phyloP scores from a whole-genome alignment of 2,329 filamentous ascomycete species.

The Rhynchosporium agropyri region DNA sequence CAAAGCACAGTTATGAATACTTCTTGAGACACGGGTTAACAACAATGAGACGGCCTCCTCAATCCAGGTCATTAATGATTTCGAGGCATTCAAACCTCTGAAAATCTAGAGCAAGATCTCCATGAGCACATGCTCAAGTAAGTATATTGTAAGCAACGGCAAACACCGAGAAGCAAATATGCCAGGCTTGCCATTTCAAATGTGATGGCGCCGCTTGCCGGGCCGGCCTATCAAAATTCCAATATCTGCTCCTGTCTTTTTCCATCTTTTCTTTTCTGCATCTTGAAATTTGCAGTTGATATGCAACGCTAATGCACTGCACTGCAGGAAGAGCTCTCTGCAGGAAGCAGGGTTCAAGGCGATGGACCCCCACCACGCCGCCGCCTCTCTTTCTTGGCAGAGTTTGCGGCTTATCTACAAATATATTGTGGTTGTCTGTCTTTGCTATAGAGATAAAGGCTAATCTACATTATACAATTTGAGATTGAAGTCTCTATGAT shows the following conservation, averaged over 20 bases:
- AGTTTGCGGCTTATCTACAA: too few relatives aligned
- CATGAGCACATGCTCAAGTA: too few relatives aligned
- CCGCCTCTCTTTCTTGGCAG: neutral
- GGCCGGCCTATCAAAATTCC: slow-evolving; percentile 10
- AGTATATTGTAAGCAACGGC: slow-evolving; percentile 5
- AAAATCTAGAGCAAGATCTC: too few relatives aligned
- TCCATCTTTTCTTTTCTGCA: too few relatives aligned
- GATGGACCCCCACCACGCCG: neutral
- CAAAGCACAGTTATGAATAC: neutral
- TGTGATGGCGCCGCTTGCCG: slow-evolving; percentile 3
- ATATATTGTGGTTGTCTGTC: too few relatives aligned
- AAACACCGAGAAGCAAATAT: neutral
- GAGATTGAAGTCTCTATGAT: neutral
- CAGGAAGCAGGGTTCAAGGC: neutral
- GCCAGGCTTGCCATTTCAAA: slow-evolving; percentile 5
- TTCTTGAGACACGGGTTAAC: too few relatives aligned
- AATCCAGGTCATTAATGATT: too few relatives aligned
- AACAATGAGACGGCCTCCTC: too few relatives aligned
- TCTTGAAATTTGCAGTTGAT: too few relatives aligned
- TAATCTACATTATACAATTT: neutral
- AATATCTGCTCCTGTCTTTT: too few relatives aligned
- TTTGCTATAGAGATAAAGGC: too few relatives aligned
- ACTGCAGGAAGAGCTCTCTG: neutral
- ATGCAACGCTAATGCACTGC: neutral
- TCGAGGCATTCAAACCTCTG: too few relatives aligned